phyloP scores from a whole-genome alignment of 2,329 filamentous ascomycete species.

The Phyllosticta citriasiana region DNA sequence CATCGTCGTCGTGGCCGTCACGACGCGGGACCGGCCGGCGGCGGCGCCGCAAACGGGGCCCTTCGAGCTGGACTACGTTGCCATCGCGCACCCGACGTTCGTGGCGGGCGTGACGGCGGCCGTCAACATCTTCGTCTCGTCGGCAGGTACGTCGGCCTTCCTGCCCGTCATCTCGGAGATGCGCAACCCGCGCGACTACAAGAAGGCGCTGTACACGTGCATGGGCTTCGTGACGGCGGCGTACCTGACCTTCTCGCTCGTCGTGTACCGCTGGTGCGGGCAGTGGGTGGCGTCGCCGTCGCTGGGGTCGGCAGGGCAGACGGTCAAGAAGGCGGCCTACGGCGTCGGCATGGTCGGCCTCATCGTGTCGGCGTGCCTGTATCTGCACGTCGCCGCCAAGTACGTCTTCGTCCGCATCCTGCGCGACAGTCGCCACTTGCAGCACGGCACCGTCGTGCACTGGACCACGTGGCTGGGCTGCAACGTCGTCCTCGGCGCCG shows the following conservation, averaged over 20 bases:
- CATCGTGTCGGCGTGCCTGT: slow-evolving; percentile 40
- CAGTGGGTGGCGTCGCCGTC: slow-evolving; percentile 37
- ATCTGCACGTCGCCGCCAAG: slow-evolving; percentile 43
- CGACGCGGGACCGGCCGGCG: slow-evolving; percentile 46
- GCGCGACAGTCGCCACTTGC: slow-evolving; percentile 35
- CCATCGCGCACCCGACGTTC: slow-evolving; percentile 48
- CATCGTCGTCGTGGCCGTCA: slow-evolving; percentile 50
- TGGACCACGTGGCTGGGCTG: slow-evolving; percentile 40
- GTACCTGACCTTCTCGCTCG: slow-evolving; percentile 43
- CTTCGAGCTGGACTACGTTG: slow-evolving; percentile 50
- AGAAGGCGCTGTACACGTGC: slow-evolving; percentile 49
- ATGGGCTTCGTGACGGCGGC: slow-evolving; percentile 48
- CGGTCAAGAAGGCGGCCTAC: slow-evolving; percentile 42
- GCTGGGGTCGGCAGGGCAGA: slow-evolving; percentile 36
- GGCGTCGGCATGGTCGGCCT: slow-evolving; percentile 43
- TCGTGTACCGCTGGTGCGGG: slow-evolving; percentile 44
- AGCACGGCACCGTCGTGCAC: slow-evolving; percentile 37
- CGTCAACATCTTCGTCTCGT: slow-evolving; percentile 50
- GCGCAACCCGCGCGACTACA: slow-evolving; percentile 48
- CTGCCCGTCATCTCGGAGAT: slow-evolving; percentile 58
- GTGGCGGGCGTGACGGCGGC: slow-evolving; percentile 48
- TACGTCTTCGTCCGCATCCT: slow-evolving; percentile 43
- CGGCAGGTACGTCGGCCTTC: slow-evolving; percentile 50
- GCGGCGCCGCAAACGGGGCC: slow-evolving; percentile 49
- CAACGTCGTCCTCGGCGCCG: slow-evolving; percentile 36